Percentiles rank a stretch among this genome's conserved stretches.
Conservation (phyloP, 2,329 filamentous ascomycete genomes). For the Thielaviopsis punctulata region DNA sequence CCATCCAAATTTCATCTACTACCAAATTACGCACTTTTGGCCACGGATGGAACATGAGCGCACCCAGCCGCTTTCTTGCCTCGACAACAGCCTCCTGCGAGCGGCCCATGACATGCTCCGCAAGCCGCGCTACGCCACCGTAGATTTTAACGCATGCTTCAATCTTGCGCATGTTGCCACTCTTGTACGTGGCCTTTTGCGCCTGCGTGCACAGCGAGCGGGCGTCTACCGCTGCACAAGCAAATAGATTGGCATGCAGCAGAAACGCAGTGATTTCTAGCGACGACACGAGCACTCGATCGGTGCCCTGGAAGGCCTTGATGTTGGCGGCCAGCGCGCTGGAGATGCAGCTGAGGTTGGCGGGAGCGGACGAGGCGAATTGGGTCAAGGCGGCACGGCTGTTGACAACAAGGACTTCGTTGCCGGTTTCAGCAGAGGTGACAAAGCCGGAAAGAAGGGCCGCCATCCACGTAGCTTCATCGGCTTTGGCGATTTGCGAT, state of each 20-base stretch:
- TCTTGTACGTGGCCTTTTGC: conserved; percentile 70
- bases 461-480: conserved; percentile 25
- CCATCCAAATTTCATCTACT: conserved; percentile 42
- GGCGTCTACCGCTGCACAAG: conserved; percentile 24
- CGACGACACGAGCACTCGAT: conserved; percentile 56
- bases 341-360: too few relatives aligned
- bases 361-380: conserved; percentile 30
- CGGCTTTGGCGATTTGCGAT: conserved; percentile 19
- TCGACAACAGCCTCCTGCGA: conserved; percentile 22
- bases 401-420: conserved; percentile 55
- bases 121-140: conserved; percentile 39
- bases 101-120: conserved; percentile 9
- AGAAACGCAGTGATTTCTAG: conserved; percentile 66
- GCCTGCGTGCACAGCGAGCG: conserved; percentile 49
- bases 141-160: conserved; percentile 70
- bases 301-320: conserved; percentile 35
- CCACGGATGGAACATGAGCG: conserved; percentile 66
- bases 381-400: conserved; percentile 47
- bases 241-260: conserved; percentile 42
- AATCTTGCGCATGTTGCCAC: conserved; percentile 64
- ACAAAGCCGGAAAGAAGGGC: conserved; percentile 49
- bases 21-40: conserved; percentile 49
- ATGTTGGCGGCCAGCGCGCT: conserved; percentile 35
- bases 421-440: conserved; percentile 60
- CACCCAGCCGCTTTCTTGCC: conserved; percentile 51